These are phyloP conservation scores for Wickerhamiella spandovensis DNA, from an alignment of 805 yeast genomes.

Conservation along the genomic window DNA sequence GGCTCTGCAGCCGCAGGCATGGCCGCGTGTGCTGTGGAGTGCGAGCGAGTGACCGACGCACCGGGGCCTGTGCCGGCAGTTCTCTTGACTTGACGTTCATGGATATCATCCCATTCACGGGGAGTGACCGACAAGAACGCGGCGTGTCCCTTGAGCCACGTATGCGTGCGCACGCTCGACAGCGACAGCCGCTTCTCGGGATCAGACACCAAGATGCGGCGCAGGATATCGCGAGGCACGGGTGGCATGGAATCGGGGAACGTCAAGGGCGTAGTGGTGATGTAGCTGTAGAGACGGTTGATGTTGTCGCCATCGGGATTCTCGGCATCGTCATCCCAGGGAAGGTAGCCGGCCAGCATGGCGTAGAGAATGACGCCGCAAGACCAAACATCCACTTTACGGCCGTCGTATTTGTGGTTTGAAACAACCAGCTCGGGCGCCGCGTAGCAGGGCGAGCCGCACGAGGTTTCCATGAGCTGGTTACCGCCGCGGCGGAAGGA, in stretches of 20 bases:
- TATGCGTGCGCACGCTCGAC: slow-evolving; percentile 60
- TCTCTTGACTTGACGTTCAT: slow-evolving; percentile 1
- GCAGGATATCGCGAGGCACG: slow-evolving; percentile 75
- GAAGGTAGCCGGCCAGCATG: slow-evolving; percentile 92
- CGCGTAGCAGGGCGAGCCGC: slow-evolving; percentile 98
- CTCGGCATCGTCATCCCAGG: slow-evolving; percentile 93
- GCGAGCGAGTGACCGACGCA: slow-evolving; percentile 2
- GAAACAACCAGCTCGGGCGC: slow-evolving; percentile 94
- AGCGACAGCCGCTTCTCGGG: slow-evolving; percentile 64
- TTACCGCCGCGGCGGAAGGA: slow-evolving; percentile 35
- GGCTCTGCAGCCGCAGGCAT: not conserved
- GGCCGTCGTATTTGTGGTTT: slow-evolving; percentile 75
- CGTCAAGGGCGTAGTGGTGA: slow-evolving; percentile 79
- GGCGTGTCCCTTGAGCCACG: slow-evolving; percentile 79
- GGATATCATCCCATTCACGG: slow-evolving; percentile 67
- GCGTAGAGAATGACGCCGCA: slow-evolving; percentile 92
- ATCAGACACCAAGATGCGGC: slow-evolving; percentile 70
- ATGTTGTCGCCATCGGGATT: slow-evolving; percentile 95
- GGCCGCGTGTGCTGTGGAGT: not conserved
- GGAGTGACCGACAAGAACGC: slow-evolving; percentile 75
- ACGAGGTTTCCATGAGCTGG: slow-evolving; percentile 56
- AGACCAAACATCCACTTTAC: slow-evolving; percentile 94
- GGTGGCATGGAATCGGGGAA: slow-evolving; percentile 92
- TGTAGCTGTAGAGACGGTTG: slow-evolving; percentile 78
- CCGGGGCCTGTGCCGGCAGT: not conserved